Base-by-base conservation (phyloP, 768 basidiomycete species). In the Mycena olivaceomarginata region DNA sequence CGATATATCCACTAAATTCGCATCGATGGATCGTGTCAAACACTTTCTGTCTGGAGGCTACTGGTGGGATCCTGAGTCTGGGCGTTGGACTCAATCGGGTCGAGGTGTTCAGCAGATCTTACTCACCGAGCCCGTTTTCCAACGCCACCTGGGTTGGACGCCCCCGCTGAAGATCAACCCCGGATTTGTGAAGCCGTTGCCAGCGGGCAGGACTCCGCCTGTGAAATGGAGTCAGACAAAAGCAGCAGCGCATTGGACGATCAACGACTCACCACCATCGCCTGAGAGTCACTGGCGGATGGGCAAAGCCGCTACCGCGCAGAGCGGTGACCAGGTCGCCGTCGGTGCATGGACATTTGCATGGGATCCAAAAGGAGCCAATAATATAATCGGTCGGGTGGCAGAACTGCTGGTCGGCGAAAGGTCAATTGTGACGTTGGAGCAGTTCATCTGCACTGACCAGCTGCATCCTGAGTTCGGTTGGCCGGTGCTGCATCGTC, bases 1-100 rank as follows among this genome's bases (percentile, higher is more conserved):
- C 2, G 85, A 88, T 71, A 86, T 85, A 48, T 82, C 85, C 0
- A 12, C 7, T 0, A 79, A 74, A 5, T 78, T 87, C 12, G 79
- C 83, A 0, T 71, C 67, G 1, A 79, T 82, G 77, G 86, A 85
- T 16, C 63, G 78, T 2, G 68, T 86, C 22, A 86, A 86, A 31
- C 31, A 31, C 31, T 31, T 31, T 31, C 31, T 31, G 31, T 31
- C 31, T 31, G 31, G 31, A 31, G 75, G 87, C 0, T 87, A 71
- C 43, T 86, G 84, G 85, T 41, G 67, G 37, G 43, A 68, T 10
- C 5, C 8, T 15, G 9, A n/a, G 31, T 46, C 16, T 6, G 65
- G 60, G 20, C 5, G 16, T 16, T 81, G 80, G 79, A 20, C 70
- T 9, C 46, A 53, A 7, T 73, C 81, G 2, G 70, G 66, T 2